Percentiles rank a stretch among this genome's conserved stretches.
phyloP scores from a whole-genome alignment of 331 rosid species.

The Saraca asoca region DNA sequence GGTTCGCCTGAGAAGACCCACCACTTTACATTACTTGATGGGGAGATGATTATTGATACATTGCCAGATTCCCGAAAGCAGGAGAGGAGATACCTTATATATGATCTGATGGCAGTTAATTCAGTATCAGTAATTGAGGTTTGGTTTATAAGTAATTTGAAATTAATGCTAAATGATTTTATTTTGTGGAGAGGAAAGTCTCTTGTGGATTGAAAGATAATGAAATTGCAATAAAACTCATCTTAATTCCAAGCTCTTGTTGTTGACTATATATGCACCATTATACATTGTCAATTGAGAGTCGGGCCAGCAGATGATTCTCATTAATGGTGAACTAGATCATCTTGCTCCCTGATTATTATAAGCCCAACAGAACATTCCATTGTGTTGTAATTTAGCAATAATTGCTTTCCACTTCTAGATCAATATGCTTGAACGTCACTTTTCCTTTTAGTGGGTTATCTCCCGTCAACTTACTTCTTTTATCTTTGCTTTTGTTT shows the following conservation, averaged over 20 bases:
- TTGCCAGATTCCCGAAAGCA: conserved; percentile 83
- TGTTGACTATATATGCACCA: neutral
- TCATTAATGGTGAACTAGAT: neutral
- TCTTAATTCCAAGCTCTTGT: conserved; percentile 9
- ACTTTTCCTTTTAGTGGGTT: neutral
- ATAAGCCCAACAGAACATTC: neutral
- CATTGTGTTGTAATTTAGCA: neutral
- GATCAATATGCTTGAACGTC: neutral
- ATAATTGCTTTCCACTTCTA: conserved; percentile 12
- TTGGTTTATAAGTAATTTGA: conserved; percentile 30
- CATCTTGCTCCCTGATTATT: conserved; percentile 2
- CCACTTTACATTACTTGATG: conserved; percentile 87
- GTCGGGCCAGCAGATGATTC: conserved; percentile 7
- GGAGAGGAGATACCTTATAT: conserved; percentile 94
- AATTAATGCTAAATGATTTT: neutral
- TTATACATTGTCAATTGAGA: conserved; percentile 5
- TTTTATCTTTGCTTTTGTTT: neutral
- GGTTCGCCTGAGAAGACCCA: conserved; percentile 70
- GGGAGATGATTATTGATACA: conserved; percentile 94
- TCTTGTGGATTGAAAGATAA: conserved; percentile 4
- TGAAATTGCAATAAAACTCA: neutral
- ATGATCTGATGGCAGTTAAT: conserved; percentile 85
- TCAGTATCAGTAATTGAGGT: conserved; percentile 74
- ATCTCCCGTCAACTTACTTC: neutral
- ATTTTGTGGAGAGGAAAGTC: too few relatives aligned